Evolutionary conservation across 2,329 filamentous ascomycete genomes (phyloP), one percentile per base, ranked within the genome.

Genomic region (Cordyceps tenuipes): DNA sequence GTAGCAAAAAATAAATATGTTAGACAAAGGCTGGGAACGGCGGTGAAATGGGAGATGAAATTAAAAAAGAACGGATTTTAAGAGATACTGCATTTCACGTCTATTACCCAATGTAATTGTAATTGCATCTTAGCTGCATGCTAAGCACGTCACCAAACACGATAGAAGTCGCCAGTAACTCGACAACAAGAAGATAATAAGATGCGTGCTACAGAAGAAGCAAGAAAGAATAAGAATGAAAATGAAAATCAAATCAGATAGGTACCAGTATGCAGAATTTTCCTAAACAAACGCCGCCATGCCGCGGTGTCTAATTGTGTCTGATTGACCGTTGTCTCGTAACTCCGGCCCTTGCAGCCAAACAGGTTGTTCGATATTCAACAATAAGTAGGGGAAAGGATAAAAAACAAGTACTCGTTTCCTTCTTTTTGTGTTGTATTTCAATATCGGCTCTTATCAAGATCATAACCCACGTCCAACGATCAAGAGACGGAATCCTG

Each of bases 271-370:
- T 56, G 54, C n/a, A 57, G 39, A 57, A 48, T 36, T 47, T 47
- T 15, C 29, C 46, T 31, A 36, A 26, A 57, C 41, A 55, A 55
- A 55, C 52, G 26, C 23, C 5, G 41, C 26, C 26, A 29, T 46
- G 52, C 19, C n/a, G n/a, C 21, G 31, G 7, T 57, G 54, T 57
- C 44, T 57, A 39, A 57, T 57, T 57, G 44, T 48, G 43, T 57
- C 44, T 57, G 54, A 48, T 57, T 23, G 26, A 31, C 19, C 19
- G n/a, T 15, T 57, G 54, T 48, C 54, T 57, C 29, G 47, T 10
- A 47, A 21, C 9, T 10, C n/a, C 6, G 31, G 44, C 39, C 52
- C 52, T 29, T 31, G 52, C 39, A 47, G 26, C 13, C 39, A 7
- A 47, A 23, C 5, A 19, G 17, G 26, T 36, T 46, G 23, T 15